Conservation (phyloP, 768 basidiomycete genomes). For the Mycena crocata region DNA sequence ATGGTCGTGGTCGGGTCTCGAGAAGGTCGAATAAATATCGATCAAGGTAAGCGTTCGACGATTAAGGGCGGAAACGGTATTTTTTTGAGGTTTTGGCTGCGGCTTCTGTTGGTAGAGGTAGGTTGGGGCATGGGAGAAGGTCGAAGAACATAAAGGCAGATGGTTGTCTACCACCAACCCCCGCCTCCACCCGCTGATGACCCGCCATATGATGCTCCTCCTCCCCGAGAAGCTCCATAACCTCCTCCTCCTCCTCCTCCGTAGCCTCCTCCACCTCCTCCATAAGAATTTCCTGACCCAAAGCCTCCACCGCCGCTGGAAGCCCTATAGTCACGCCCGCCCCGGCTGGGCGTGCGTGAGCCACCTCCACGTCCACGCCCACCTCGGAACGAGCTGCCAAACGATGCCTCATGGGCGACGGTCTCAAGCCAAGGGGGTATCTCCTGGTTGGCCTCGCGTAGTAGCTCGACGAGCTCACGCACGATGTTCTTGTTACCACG, state of each 20-base stretch:
- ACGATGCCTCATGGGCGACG: conserved; percentile 84
- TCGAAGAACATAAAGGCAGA: conserved; percentile 20
- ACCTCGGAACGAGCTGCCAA: conserved; percentile 67
- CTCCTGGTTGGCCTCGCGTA: conserved; percentile 96
- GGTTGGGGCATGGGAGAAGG: background rate
- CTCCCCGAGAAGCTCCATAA: too few relatives aligned
- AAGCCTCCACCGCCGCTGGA: conserved; percentile 53
- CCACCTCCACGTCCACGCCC: conserved; percentile 73
- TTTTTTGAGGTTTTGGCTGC: conserved; percentile 28
- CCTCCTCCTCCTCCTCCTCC: conserved; percentile 45
- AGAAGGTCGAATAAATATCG: conserved; percentile 29
- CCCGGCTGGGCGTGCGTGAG: conserved; percentile 56
- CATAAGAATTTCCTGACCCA: conserved; percentile 35
- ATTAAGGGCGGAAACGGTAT: conserved; percentile 28
- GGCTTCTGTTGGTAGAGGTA: conserved; percentile 21
- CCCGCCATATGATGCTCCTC: too few relatives aligned
- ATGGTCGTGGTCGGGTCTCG: conserved; percentile 32
- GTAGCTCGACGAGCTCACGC: conserved; percentile 90
- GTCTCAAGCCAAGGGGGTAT: conserved; percentile 92
- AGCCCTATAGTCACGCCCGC: conserved; percentile 58
- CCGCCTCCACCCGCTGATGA: too few relatives aligned
- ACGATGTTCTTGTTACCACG: conserved; percentile 93
- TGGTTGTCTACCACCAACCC: conserved; percentile 58
- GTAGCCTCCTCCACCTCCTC: conserved; percentile 38
- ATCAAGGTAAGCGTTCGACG: conserved; percentile 27